Conservation (phyloP, 179 eudicot genomes). For the Vitellaria paradoxa region DNA sequence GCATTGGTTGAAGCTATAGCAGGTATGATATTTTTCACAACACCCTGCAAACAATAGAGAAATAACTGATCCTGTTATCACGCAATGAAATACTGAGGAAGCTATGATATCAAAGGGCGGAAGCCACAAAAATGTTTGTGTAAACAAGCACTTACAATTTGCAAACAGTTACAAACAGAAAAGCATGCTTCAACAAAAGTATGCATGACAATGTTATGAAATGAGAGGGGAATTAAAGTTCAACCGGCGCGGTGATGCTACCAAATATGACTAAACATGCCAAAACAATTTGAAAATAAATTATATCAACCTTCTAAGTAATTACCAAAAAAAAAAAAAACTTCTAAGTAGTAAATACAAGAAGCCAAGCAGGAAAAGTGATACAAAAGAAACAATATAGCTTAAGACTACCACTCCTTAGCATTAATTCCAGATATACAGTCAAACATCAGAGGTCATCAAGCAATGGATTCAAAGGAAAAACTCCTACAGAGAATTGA, state of each 20-base stretch:
- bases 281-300: not conserved
- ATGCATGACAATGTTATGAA: not conserved
- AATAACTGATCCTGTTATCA: not conserved
- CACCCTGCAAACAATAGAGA: constrained; percentile 61
- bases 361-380: no score
- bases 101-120: not conserved
- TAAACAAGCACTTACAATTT: not conserved
- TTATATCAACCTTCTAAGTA: not conserved
- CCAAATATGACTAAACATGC: not conserved
- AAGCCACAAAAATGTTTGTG: no score
- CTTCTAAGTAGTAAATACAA: no score
- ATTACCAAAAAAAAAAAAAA: no score
- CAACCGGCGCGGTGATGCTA: not conserved
- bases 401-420: no score
- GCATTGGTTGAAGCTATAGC: constrained; percentile 99
- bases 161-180: not conserved
- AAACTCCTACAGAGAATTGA: not conserved
- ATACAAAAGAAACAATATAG: no score
- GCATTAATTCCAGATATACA: no score
- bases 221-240: not conserved
- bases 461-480: no score
- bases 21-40: constrained; percentile 95
- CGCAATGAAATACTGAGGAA: not conserved
- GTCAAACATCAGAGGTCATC: no score
- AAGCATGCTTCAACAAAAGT: not conserved